phyloP scores from a whole-genome alignment of 495 filamentous ascomycete species.

The Penicillium robsamsonii region DNA sequence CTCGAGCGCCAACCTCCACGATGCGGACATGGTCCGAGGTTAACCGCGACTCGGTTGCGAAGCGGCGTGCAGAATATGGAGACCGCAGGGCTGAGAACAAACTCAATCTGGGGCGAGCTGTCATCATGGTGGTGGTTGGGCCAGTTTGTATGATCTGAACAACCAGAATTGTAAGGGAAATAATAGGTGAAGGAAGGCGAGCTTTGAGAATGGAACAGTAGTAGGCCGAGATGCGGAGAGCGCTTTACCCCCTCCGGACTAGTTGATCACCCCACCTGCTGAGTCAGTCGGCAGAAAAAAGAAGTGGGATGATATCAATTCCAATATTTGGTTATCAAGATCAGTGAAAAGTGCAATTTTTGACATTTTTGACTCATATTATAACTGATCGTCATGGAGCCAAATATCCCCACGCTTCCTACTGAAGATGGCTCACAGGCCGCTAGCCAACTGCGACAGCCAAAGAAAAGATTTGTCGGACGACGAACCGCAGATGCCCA shows the following conservation, averaged over 20 bases:
- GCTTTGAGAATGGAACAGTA: conserved; percentile 6
- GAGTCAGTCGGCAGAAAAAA: conserved; percentile 17
- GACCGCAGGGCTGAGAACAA: conserved; percentile 36
- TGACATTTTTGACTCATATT: background rate
- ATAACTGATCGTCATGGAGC: background rate
- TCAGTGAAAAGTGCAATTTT: background rate
- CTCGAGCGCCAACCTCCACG: conserved; percentile 90
- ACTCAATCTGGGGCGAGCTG: conserved; percentile 21
- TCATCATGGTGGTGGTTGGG: conserved; percentile 19
- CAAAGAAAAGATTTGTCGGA: conserved; percentile 80
- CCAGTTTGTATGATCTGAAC: background rate
- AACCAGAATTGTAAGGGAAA: background rate
- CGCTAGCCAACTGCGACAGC: conserved; percentile 40
- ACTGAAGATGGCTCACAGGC: conserved; percentile 6
- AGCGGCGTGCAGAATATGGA: conserved; percentile 30
- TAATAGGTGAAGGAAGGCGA: background rate
- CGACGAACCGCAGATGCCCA: conserved; percentile 59
- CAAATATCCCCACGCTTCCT: background rate
- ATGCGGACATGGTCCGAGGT: conserved; percentile 59
- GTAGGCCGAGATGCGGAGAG: conserved; percentile 26
- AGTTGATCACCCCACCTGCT: conserved; percentile 15
- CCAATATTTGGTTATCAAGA: background rate
- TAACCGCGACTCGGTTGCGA: conserved; percentile 49
- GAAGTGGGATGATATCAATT: conserved; percentile 13
- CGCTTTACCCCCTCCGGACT: conserved; percentile 20